Percentiles rank a stretch among this genome's conserved stretches.
phyloP scores from a whole-genome alignment of 2,329 filamentous ascomycete genomes.

The Blastomyces gilchristii region DNA sequence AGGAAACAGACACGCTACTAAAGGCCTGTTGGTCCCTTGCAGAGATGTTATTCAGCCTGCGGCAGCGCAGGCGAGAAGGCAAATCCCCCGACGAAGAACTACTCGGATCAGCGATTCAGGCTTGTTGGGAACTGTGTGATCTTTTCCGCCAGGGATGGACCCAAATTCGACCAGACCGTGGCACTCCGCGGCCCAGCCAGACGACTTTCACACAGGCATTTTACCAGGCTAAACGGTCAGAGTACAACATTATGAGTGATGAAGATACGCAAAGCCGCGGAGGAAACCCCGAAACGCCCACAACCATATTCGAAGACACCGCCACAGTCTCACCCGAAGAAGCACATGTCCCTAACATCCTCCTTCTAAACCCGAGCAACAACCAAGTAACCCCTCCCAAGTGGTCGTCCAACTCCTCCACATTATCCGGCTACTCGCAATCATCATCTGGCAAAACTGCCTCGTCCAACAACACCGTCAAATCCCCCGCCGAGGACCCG shows the following conservation, averaged over 20 bases:
- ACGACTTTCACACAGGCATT: conserved; percentile 56
- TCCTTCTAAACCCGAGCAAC: conserved; percentile 65
- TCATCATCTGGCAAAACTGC: conserved; percentile 39
- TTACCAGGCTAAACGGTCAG: conserved; percentile 39
- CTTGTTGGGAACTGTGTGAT: conserved; percentile 90
- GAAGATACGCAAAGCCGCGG: conserved; percentile 17
- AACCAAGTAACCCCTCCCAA: conserved; percentile 36
- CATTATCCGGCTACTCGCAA: conserved; percentile 69
- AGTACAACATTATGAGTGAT: conserved; percentile 22
- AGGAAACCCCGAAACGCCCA: conserved; percentile 68
- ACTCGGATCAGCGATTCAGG: conserved; percentile 76
- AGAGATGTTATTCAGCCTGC: conserved; percentile 84
- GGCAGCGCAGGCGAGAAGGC: conserved; percentile 67
- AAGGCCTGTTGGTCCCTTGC: conserved; percentile 82
- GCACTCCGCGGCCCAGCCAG: conserved; percentile 73
- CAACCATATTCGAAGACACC: conserved; percentile 90
- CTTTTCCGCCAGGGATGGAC: conserved; percentile 90
- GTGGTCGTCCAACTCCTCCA: conserved; percentile 75
- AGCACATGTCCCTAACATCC: conserved; percentile 71
- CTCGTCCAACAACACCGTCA: conserved; percentile 37
- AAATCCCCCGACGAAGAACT: conserved; percentile 70
- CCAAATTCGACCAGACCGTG: conserved; percentile 72
- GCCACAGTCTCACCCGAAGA: conserved; percentile 75
- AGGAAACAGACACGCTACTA: conserved; percentile 74
- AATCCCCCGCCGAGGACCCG: conserved; percentile 52